phyloP scores from a whole-genome alignment of 116 monocot species.

The Cymodocea nodosa region DNA sequence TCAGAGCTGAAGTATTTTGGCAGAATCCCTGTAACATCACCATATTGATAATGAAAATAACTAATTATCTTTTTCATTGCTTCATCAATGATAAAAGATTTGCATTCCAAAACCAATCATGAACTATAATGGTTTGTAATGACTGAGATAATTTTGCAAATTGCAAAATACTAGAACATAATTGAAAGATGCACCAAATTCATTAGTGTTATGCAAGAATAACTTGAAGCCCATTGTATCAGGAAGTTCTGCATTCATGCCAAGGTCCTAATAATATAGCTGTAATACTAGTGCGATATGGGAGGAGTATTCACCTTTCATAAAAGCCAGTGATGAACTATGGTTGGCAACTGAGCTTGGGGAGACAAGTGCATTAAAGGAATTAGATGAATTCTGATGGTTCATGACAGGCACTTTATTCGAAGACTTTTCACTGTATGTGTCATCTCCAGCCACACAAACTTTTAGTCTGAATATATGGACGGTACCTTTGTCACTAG shows the following conservation, averaged over 20 bases:
- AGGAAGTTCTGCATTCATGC: background rate
- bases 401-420: slow-evolving; percentile 22
- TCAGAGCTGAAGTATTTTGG: too few relatives aligned
- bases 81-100: too few relatives aligned
- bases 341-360: slow-evolving; percentile 43
- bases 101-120: too few relatives aligned
- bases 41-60: background rate
- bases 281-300: background rate
- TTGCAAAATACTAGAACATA: too few relatives aligned
- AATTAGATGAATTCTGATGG: slow-evolving; percentile 57
- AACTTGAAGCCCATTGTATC: background rate
- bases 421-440: slow-evolving; percentile 15
- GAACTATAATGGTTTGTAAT: too few relatives aligned
- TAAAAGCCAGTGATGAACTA: slow-evolving; percentile 74
- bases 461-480: slow-evolving; percentile 75
- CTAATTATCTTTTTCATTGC: too few relatives aligned
- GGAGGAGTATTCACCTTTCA: slow-evolving; percentile 39
- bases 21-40: too few relatives aligned
- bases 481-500: slow-evolving; percentile 87
- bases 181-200: too few relatives aligned
- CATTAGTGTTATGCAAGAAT: background rate
- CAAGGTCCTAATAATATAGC: too few relatives aligned
- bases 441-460: slow-evolving; percentile 61
- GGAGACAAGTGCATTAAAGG: slow-evolving; percentile 55
- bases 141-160: too few relatives aligned